These are phyloP conservation scores for Coelastrella sp. DNA, from an alignment of 139 green algal genomes.

Conservation along the genomic window DNA sequence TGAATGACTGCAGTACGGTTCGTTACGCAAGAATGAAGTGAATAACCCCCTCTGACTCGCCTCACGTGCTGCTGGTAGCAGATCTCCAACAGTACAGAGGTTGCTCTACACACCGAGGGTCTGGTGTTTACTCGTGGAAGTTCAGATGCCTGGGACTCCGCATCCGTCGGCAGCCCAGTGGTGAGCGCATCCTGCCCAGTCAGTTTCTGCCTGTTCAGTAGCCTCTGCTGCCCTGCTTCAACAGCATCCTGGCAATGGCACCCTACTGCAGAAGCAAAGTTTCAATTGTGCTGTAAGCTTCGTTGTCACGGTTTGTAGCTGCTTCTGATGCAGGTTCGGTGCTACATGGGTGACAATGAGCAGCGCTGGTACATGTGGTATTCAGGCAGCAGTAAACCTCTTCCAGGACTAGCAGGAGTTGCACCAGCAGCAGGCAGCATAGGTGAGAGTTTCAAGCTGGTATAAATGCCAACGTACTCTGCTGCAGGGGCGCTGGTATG, in stretches of 20 bases:
- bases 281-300: too few species aligned
- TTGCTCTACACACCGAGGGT: slow-evolving; percentile 53
- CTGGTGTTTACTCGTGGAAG: slow-evolving; percentile 71
- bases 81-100: slow-evolving; percentile 26
- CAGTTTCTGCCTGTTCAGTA: too few species aligned
- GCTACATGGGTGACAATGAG: slow-evolving; percentile 86
- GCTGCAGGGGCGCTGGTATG: too few species aligned
- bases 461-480: not conserved
- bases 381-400: slow-evolving; percentile 53
- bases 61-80: not conserved
- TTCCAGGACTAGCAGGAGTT: slow-evolving; percentile 61
- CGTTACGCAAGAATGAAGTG: too few species aligned
- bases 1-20: too few species aligned
- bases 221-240: not conserved
- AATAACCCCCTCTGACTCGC: not conserved
- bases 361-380: slow-evolving; percentile 96
- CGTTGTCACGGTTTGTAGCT: too few species aligned
- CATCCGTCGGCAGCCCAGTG: slow-evolving; percentile 77
- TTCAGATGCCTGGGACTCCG: slow-evolving; percentile 80
- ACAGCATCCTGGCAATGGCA: not conserved
- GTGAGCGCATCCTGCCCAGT: slow-evolving; percentile 54
- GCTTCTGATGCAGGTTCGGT: slow-evolving; percentile 69
- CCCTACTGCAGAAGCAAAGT: too few species aligned
- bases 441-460: slow-evolving; percentile 52
- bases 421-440: slow-evolving; percentile 71